Evolutionary conservation across 2,329 filamentous ascomycete species (phyloP).

Genomic region (Aspergillus viridinutans): DNA sequence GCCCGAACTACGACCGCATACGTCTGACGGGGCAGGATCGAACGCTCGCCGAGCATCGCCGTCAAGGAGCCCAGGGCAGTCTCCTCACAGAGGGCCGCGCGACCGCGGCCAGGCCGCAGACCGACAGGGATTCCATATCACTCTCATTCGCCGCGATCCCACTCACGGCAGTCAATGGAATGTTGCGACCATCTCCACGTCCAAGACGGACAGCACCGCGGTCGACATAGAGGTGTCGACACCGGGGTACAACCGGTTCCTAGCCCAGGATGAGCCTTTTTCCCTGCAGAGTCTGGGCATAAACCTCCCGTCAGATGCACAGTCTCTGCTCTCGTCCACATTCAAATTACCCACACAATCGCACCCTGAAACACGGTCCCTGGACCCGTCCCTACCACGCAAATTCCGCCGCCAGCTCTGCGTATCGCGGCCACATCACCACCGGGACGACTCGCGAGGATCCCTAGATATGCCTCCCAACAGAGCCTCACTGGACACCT

Average conservation of each 20-base stretch:
- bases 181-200: slow-evolving; percentile 58
- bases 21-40: slow-evolving; percentile 15
- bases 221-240: slow-evolving; percentile 56
- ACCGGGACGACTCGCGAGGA: slow-evolving; percentile 14
- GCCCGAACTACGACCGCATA: slow-evolving; percentile 22
- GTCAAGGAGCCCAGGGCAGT: slow-evolving; percentile 25
- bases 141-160: slow-evolving; percentile 70
- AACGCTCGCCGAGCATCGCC: slow-evolving; percentile 16
- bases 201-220: slow-evolving; percentile 25
- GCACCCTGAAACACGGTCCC: slow-evolving; percentile 3
- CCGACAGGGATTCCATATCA: slow-evolving; percentile 40
- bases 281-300: slow-evolving; percentile 29
- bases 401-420: slow-evolving; percentile 31
- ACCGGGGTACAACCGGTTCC: slow-evolving; percentile 57
- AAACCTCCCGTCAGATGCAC: slow-evolving; percentile 16
- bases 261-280: slow-evolving; percentile 35
- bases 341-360: slow-evolving; percentile 4
- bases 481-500: slow-evolving; percentile 15
- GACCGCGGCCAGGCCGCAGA: slow-evolving; percentile 6
- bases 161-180: slow-evolving; percentile 70
- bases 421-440: slow-evolving; percentile 25
- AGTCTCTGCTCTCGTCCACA: slow-evolving; percentile 6
- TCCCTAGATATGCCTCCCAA: slow-evolving; percentile 15
- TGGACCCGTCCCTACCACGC: slow-evolving; percentile 19
- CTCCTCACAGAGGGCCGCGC: slow-evolving; percentile 17